Conservation (phyloP, 2,329 filamentous ascomycete genomes). For the Phialemoniopsis sp. region DNA sequence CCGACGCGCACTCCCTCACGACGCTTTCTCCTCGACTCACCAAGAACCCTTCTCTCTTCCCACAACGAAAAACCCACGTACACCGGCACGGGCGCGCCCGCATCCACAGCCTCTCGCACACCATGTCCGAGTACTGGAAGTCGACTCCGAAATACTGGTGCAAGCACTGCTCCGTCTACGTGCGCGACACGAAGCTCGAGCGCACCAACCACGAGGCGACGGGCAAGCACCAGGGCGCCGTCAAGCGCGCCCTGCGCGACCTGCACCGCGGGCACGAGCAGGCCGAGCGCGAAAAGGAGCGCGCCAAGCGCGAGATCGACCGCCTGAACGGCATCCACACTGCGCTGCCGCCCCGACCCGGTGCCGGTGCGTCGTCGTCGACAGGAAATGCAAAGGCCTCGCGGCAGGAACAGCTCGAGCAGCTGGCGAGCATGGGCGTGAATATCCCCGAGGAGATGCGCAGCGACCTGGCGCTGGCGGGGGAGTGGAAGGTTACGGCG, state of each 20-base stretch:
- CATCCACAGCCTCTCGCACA: background rate
- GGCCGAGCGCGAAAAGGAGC: conserved; percentile 75
- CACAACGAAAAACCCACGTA: too few species aligned
- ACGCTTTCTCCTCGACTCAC: too few species aligned
- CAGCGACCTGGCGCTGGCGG: conserved; percentile 78
- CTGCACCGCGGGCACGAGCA: conserved; percentile 82
- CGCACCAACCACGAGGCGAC: conserved; percentile 86
- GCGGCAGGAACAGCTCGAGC: conserved; percentile 78
- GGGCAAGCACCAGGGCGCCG: conserved; percentile 74
- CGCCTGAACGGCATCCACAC: conserved; percentile 75
- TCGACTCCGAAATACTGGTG: conserved; percentile 98
- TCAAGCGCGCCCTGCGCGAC: conserved; percentile 87
- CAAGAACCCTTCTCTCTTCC: too few species aligned
- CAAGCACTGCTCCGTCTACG: conserved; percentile 88
- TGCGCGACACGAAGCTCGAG: conserved; percentile 90
- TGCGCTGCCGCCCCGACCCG: conserved; percentile 30
- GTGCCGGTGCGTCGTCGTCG: conserved; percentile 25
- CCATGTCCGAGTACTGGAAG: conserved; percentile 98
- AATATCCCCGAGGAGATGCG: conserved; percentile 75
- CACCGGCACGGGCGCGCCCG: too few species aligned
- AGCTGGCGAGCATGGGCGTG: conserved; percentile 84
- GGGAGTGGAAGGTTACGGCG: conserved; percentile 77
- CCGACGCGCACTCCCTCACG: too few species aligned
- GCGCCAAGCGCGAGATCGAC: conserved; percentile 79
- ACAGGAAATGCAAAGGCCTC: conserved; percentile 54